Evolutionary conservation across 2,329 filamentous ascomycete genomes (phyloP), one percentile per base, ranked within the genome.

Genomic region (Cercospora zeae-maydis): DNA sequence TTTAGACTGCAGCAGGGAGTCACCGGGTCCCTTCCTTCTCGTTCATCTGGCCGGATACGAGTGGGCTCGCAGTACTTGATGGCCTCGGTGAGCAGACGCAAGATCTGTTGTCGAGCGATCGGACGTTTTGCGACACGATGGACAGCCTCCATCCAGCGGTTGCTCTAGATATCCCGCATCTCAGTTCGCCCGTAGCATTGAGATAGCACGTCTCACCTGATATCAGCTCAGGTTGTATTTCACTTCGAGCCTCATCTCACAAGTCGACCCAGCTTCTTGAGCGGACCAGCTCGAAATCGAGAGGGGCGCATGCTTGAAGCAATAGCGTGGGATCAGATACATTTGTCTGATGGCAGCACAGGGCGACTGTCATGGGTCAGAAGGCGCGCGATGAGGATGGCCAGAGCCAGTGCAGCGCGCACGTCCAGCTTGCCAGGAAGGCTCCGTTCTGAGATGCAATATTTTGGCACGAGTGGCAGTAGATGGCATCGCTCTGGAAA

Each of bases 391-490:
- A 62, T 2, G 19, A 66, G 64, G 7, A 66, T 66, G 34, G 55
- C 31, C 36, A 64, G 24, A 27, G 64, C 59, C 10, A 64, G 42
- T 24, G 58, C 54, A 4, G 24, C 24, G 24, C 24, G 55, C 64
- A 66, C 33, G 62, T 64, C 64, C 62, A 66, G 52, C 55, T 62
- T n/a, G 59, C 64, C n/a, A 66, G 52, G 5, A 30, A 56, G 36
- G 63, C 63, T 19, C 56, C 52, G 37, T 27, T 14, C 36, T 56
- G 30, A 9, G 59, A 47, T 27, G 62, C n/a, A n/a, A n/a, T n/a
- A n/a, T n/a, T n/a, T n/a, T 57, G 62, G 36, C 37, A 52, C 57
- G 42, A 13, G 30, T 30, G 21, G 39, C 45, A 10, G 45, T 31
- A 39, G 39, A 58, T 58, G 11, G 36, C 55, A 58, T 58, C 53